Evolutionary conservation across 805 yeast species (phyloP).

Genomic region (Candida vartiovaarae): DNA sequence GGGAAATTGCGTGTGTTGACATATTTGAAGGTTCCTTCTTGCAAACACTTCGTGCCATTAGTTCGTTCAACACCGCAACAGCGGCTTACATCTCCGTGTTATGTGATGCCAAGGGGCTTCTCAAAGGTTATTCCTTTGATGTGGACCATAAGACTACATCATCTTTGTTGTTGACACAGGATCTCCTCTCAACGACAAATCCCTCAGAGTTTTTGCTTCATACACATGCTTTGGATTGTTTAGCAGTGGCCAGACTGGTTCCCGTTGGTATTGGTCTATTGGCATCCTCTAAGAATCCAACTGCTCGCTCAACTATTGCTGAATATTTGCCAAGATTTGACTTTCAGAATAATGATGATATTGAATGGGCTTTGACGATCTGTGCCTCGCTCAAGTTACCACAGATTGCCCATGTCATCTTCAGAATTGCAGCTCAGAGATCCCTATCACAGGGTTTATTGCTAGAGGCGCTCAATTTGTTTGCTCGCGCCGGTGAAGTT

Average conservation of each 20-base stretch:
- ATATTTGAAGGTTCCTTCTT: constrained; percentile 50
- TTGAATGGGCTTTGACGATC: constrained; percentile 70
- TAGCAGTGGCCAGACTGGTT: constrained; percentile 45
- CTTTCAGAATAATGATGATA: constrained; percentile 62
- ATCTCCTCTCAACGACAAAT: constrained; percentile 26
- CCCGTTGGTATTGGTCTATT: constrained; percentile 68
- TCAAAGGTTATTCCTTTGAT: constrained; percentile 33
- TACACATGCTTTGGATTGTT: constrained; percentile 47
- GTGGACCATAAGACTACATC: constrained; percentile 14
- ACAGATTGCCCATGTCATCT: constrained; percentile 50
- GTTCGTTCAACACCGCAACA: constrained; percentile 53
- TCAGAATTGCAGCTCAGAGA: constrained; percentile 26
- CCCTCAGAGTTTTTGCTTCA: constrained; percentile 53
- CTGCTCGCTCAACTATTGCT: constrained; percentile 39
- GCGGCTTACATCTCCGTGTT: constrained; percentile 56
- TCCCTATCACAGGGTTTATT: constrained; percentile 23
- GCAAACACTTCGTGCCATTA: constrained; percentile 50
- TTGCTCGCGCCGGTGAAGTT: constrained; percentile 55
- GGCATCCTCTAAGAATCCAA: constrained; percentile 37
- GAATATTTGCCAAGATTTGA: constrained; percentile 55
- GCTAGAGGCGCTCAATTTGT: constrained; percentile 57
- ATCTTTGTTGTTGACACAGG: constrained; percentile 16
- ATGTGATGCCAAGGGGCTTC: constrained; percentile 56
- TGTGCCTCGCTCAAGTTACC: constrained; percentile 62
- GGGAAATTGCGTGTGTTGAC: constrained; percentile 52